These are phyloP conservation scores for Endocarpon pusillum DNA, from an alignment of 495 filamentous ascomycete species.

Conservation along the genomic window DNA sequence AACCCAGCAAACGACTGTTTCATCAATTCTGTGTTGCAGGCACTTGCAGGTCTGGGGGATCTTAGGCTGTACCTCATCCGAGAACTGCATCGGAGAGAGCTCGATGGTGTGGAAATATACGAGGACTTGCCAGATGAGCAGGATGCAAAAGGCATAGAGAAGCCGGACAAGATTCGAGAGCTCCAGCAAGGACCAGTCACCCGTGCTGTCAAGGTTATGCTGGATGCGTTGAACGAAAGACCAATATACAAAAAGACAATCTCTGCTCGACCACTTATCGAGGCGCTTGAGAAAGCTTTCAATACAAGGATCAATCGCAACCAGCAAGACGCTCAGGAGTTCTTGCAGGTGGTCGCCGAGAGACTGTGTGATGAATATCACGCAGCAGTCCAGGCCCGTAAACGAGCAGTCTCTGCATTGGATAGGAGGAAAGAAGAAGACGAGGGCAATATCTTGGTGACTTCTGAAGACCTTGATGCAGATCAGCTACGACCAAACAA, in stretches of 20 bases:
- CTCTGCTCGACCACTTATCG: slow-evolving; percentile 63
- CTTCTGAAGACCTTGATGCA: no score
- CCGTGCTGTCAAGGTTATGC: slow-evolving; percentile 74
- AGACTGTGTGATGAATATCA: slow-evolving; percentile 86
- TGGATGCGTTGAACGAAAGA: slow-evolving; percentile 86
- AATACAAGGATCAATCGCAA: slow-evolving; percentile 75
- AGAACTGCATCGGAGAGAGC: slow-evolving; percentile 61
- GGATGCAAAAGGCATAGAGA: slow-evolving; percentile 23
- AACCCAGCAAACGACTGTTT: slow-evolving; percentile 98
- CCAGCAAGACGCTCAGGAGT: slow-evolving; percentile 98
- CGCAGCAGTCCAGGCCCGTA: slow-evolving; percentile 55
- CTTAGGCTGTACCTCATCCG: slow-evolving; percentile 80
- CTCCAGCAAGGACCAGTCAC: slow-evolving; percentile 69
- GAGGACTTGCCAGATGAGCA: slow-evolving; percentile 31
- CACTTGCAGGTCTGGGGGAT: slow-evolving; percentile 84
- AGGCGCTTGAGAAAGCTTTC: slow-evolving; percentile 69
- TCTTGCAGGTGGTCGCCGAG: slow-evolving; percentile 85
- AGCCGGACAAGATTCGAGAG: slow-evolving; percentile 48
- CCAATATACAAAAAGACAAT: slow-evolving; percentile 91
- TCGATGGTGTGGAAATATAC: slow-evolving; percentile 63
- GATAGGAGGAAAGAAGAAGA: slow-evolving; percentile 12
- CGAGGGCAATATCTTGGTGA: slow-evolving; percentile 19
- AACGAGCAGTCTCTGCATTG: slow-evolving; percentile 16
- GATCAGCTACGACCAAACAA: no score
- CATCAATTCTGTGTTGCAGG: slow-evolving; percentile 94